These are phyloP conservation scores for Chlorella variabilis DNA, from an alignment of 163 green algal species.

Conservation along the genomic window DNA sequence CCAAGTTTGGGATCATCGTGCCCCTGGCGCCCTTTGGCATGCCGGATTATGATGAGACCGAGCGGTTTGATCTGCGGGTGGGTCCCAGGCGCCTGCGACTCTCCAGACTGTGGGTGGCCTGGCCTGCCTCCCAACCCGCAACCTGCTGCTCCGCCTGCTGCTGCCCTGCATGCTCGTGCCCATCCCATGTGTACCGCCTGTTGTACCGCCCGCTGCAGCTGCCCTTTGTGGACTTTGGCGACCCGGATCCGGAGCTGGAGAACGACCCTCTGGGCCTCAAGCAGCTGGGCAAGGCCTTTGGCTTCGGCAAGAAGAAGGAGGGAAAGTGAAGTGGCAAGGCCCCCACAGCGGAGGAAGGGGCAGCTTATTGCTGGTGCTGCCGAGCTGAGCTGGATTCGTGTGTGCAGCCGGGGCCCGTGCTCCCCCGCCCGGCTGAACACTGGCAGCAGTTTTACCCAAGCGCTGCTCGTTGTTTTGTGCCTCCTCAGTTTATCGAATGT, in stretches of 20 bases:
- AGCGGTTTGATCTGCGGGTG: conserved; percentile 56
- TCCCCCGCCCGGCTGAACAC: no score
- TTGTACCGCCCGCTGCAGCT: conserved; percentile 10
- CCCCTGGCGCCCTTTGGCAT: conserved; percentile 46
- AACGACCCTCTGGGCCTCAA: conserved; percentile 39
- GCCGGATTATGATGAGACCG: conserved; percentile 16
- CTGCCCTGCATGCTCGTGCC: not conserved
- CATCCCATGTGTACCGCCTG: not conserved
- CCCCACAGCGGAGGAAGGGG: no score
- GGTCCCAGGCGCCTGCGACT: no score
- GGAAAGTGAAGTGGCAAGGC: conserved; percentile 8
- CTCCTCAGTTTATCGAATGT: no score
- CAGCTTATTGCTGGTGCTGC: no score
- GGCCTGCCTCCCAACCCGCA: no score
- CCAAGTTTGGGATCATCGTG: conserved; percentile 52
- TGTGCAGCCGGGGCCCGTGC: no score
- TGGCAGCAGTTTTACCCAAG: no score
- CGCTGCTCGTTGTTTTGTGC: no score
- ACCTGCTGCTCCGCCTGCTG: not conserved
- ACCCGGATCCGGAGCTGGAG: conserved; percentile 21
- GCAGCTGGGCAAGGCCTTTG: conserved; percentile 23
- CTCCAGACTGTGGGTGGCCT: no score
- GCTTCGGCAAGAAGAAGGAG: conserved; percentile 45
- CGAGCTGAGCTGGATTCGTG: no score
- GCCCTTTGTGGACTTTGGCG: conserved; percentile 51